A percentile compares a stretch with the other conserved stretches of the same genome.
These are phyloP conservation scores for Coniophora puteana DNA, from an alignment of 1,284 basidiomycete genomes.

Conservation along the genomic window DNA sequence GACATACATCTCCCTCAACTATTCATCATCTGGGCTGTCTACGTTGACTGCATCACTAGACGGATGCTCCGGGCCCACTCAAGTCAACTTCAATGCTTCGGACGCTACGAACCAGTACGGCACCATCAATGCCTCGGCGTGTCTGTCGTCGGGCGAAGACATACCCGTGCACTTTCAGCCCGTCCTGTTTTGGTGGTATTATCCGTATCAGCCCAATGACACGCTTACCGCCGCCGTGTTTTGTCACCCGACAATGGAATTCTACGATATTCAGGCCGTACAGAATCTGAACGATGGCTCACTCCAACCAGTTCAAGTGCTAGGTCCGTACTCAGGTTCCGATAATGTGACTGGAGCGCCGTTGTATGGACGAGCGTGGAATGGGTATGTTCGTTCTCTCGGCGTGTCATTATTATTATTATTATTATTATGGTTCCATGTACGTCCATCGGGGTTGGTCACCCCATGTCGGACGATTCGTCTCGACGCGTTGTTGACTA, in stretches of 20 bases:
- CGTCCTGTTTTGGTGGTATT: conserved; percentile 63
- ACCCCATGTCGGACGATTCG: too few relatives aligned
- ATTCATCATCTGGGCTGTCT: too few relatives aligned
- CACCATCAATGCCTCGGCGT: conserved; percentile 37
- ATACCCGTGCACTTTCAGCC: conserved; percentile 44
- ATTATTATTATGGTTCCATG: too few relatives aligned
- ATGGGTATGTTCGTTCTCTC: conserved; percentile 40
- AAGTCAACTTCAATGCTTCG: conserved; percentile 36
- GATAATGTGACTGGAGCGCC: conserved; percentile 50
- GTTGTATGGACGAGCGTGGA: conserved; percentile 44
- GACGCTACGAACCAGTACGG: conserved; percentile 44
- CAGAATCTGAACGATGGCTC: conserved; percentile 40
- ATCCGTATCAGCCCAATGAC: conserved; percentile 21
- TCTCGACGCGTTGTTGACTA: conserved; percentile 2
- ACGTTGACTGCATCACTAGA: conserved; percentile 22
- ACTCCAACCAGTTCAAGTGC: conserved; percentile 32
- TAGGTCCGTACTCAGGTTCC: conserved; percentile 24
- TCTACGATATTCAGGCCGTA: conserved; percentile 39
- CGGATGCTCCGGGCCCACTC: too few relatives aligned
- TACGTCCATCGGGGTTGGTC: too few relatives aligned
- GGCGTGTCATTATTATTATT: too few relatives aligned
- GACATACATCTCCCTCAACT: conserved; percentile 19
- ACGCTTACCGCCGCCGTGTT: conserved; percentile 48
- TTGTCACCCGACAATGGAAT: conserved; percentile 46
- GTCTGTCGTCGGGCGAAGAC: conserved; percentile 28